These are phyloP conservation scores for Gilbertella persicaria DNA, from an alignment of 371 early-diverging fungal genomes.

Conservation along the genomic window DNA sequence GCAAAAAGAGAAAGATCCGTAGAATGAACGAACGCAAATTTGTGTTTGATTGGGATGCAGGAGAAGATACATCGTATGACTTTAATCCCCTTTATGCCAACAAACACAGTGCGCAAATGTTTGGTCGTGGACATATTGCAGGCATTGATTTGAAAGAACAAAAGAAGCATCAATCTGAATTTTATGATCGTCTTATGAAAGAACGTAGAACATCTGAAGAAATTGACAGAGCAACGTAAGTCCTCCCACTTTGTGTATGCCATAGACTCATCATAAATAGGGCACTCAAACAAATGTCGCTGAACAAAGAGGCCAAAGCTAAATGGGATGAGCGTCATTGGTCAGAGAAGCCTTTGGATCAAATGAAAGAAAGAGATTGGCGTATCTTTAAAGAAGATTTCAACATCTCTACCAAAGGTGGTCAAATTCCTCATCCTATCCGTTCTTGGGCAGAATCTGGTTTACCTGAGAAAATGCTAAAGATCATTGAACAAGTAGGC, in stretches of 20 bases:
- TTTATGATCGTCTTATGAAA: slow-evolving; percentile 68
- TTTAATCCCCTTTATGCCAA: slow-evolving; percentile 87
- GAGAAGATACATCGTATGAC: slow-evolving; percentile 94
- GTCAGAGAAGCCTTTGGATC: slow-evolving; percentile 87
- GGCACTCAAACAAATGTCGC: slow-evolving; percentile 64
- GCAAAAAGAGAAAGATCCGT: slow-evolving; percentile 75
- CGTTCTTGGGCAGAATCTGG: slow-evolving; percentile 88
- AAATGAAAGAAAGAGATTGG: slow-evolving; percentile 98
- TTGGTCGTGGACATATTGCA: slow-evolving; percentile 91
- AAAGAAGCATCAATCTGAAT: slow-evolving; percentile 65
- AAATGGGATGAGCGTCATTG: slow-evolving; percentile 92
- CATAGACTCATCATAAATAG: slow-evolving; percentile 33
- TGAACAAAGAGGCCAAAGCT: slow-evolving; percentile 66
- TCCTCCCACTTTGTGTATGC: no score
- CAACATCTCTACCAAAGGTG: slow-evolving; percentile 93
- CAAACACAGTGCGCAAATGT: slow-evolving; percentile 81
- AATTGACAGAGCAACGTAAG: slow-evolving; percentile 63
- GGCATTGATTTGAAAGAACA: slow-evolving; percentile 87
- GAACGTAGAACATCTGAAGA: slow-evolving; percentile 74
- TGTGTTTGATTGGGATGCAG: slow-evolving; percentile 96
- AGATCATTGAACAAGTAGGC: slow-evolving; percentile 76
- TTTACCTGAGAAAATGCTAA: slow-evolving; percentile 68
- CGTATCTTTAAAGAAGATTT: slow-evolving; percentile 98
- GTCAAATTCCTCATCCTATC: slow-evolving; percentile 90
- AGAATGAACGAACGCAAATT: slow-evolving; percentile 91